Conservation (phyloP, 2,329 filamentous ascomycete genomes). For the Ophiocordyceps polyrhachis-furcata region DNA sequence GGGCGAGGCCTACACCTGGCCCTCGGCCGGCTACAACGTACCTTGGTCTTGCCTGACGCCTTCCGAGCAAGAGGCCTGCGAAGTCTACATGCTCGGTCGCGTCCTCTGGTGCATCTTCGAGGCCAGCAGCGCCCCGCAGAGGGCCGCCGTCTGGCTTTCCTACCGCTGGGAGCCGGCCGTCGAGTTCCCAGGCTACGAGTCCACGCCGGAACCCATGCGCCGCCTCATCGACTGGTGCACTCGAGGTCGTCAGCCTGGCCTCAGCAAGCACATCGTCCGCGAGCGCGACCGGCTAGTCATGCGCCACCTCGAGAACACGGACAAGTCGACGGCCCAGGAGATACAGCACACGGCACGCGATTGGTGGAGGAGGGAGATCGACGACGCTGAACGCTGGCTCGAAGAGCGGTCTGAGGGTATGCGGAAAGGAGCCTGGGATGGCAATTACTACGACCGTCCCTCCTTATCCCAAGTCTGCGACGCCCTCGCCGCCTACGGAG, state of each 20-base stretch:
- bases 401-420: conserved; percentile 18
- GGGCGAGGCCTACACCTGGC: conserved; percentile 27
- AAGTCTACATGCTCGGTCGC: conserved; percentile 44
- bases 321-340: conserved; percentile 15
- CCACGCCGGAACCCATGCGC: conserved; percentile 26
- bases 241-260: conserved; percentile 22
- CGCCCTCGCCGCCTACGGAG: conserved; percentile 10
- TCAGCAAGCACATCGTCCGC: conserved; percentile 26
- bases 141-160: conserved; percentile 38
- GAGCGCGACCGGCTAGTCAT: conserved; percentile 27
- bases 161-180: conserved; percentile 35
- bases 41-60: conserved; percentile 34
- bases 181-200: conserved; percentile 34
- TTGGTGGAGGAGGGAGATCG: conserved; percentile 31
- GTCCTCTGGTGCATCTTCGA: conserved; percentile 46
- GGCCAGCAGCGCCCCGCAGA: conserved; percentile 37
- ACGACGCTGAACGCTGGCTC: conserved; percentile 28
- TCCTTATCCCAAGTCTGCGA: conserved; percentile 23
- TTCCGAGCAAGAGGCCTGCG: conserved; percentile 34
- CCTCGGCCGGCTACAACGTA: conserved; percentile 31
- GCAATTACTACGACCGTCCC: conserved; percentile 31
- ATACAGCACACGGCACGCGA: conserved; percentile 19
- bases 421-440: conserved; percentile 25
- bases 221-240: conserved; percentile 33
- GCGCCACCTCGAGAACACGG: conserved; percentile 12